Base-by-base conservation (phyloP, 306 rosid species). In the Dalbergia cochinchinensis region DNA sequence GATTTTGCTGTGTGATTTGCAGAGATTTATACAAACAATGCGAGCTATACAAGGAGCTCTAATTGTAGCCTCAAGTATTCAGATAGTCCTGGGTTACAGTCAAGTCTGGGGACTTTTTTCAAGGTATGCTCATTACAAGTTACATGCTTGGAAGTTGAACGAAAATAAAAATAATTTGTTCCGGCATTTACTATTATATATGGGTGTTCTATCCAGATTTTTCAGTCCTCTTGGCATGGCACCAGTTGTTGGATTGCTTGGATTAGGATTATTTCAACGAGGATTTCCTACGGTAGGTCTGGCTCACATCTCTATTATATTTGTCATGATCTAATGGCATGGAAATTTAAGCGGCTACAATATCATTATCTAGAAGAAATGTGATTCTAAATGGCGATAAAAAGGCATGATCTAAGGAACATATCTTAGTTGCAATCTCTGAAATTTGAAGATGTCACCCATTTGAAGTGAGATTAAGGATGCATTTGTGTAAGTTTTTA, bases 161-260 rank as follows among this genome's bases (percentile, higher is more conserved):
- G 20, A 34, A 8, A 34, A 12, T 3, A 65, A 80, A 61, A 55
- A 15, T 0, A 26, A 26, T 26, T 45, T 41, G 3, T 47, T 59
- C 51, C 71, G 65, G 37, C 44, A 71, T 82, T 64, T 26, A 26
- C 31, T 26, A 26, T 83, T 26, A 4, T 19, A 48, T 45, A 26
- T 48, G 81, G 54, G 64, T 82, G 76, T 39, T 67, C 74, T 67
- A 74, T 87, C 53, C 90, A 95, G 99, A 67, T 95, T 95, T 84
- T 95, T 95, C 87, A 95, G 99, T 83, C 99, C 99, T 71, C 94
- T 95, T 78, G 97, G 99, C 60, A 91, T 95, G 96, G 98, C 96
- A 76, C 99, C 99, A 41, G 99, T 95, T 15, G 93, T 92, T 82
- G 99, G 97, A 83, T 87, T 95, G 90, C 91, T 92, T 35, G 99